These are phyloP conservation scores for Hydnomerulius pinastri DNA, from an alignment of 768 basidiomycete genomes.

Conservation along the genomic window DNA sequence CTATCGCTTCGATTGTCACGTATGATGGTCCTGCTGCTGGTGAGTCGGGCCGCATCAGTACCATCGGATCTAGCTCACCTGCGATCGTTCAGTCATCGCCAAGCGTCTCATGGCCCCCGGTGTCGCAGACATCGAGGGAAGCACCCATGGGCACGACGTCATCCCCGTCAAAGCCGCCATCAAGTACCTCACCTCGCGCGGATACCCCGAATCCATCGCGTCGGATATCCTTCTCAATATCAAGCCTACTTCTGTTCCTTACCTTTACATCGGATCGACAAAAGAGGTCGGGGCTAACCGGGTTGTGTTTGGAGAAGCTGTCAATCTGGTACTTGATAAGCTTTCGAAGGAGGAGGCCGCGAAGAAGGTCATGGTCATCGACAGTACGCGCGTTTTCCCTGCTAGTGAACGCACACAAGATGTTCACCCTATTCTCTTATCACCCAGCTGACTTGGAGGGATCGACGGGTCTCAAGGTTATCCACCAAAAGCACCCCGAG, in stretches of 20 bases:
- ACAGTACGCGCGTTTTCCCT: slow-evolving; percentile 49
- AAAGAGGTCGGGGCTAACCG: slow-evolving; percentile 81
- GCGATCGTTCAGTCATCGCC: slow-evolving; percentile 51
- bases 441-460: slow-evolving; percentile 77
- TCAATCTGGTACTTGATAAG: slow-evolving; percentile 73
- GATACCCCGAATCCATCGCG: slow-evolving; percentile 50
- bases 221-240: slow-evolving; percentile 61
- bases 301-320: slow-evolving; percentile 83
- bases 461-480: slow-evolving; percentile 84
- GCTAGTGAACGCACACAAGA: not conserved
- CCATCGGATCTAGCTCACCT: not conserved
- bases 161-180: slow-evolving; percentile 80
- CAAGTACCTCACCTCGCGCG: slow-evolving; percentile 67
- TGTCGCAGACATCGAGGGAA: slow-evolving; percentile 76
- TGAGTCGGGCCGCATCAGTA: slow-evolving; percentile 29
- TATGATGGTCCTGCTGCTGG: slow-evolving; percentile 79
- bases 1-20: slow-evolving; percentile 52
- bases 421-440: not conserved
- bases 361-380: slow-evolving; percentile 84
- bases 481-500: slow-evolving; percentile 89
- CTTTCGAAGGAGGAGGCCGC: slow-evolving; percentile 75
- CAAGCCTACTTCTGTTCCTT: slow-evolving; percentile 56
- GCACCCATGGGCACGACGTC: slow-evolving; percentile 80
- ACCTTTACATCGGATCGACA: slow-evolving; percentile 68
- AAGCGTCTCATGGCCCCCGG: slow-evolving; percentile 73